These are phyloP conservation scores for Hypoxylon rubiginosum DNA, from an alignment of 2,329 filamentous ascomycete species.

Conservation along the genomic window DNA sequence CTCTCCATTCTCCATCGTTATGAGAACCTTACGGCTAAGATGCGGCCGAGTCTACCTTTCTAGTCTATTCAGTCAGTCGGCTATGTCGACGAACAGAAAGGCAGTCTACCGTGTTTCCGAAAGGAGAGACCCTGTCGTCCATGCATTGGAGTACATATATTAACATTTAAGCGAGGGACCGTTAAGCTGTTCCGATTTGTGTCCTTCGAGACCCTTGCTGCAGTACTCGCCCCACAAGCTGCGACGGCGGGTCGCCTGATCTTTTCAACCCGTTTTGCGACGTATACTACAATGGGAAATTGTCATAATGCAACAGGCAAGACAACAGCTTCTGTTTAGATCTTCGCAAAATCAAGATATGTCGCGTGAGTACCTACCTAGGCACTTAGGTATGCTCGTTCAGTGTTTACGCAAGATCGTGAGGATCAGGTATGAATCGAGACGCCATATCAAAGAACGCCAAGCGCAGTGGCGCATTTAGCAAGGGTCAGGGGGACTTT, in stretches of 20 bases:
- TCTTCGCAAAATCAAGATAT: no score
- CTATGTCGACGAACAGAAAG: background rate
- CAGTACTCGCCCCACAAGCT: background rate
- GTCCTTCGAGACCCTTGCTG: background rate
- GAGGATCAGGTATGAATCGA: background rate
- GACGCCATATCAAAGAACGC: background rate
- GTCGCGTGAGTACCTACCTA: background rate
- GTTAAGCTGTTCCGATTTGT: background rate
- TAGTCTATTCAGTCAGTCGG: background rate
- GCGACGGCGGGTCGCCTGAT: background rate
- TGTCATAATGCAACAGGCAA: background rate
- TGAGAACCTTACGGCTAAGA: background rate
- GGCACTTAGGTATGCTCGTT: background rate
- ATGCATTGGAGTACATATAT: background rate
- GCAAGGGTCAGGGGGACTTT: background rate
- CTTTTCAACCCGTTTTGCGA: background rate
- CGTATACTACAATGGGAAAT: background rate
- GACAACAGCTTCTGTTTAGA: no score
- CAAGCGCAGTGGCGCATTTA: background rate
- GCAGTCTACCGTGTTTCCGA: background rate
- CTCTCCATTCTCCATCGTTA: background rate
- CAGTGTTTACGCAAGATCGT: background rate
- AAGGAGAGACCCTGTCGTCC: background rate
- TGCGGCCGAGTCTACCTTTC: background rate
- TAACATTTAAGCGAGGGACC: constrained; percentile 1